Conservation (phyloP, 345 rosid species). For the Limnanthes douglasii region DNA sequence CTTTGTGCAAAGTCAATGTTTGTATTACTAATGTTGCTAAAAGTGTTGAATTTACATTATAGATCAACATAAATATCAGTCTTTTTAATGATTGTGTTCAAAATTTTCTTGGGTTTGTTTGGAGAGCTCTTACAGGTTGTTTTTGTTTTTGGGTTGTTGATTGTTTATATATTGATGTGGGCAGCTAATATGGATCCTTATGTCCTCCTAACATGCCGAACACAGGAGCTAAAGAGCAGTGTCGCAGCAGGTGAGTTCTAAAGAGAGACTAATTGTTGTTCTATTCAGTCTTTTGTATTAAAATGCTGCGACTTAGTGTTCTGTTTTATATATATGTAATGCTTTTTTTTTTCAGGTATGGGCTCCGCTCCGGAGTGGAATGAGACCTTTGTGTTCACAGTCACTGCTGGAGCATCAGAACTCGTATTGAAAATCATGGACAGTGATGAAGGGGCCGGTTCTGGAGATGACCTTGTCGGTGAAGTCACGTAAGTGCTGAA, state of each 20-base stretch:
- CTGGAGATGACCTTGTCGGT: conserved; percentile 50
- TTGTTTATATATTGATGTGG: too few species aligned
- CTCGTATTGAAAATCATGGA: conserved; percentile 47
- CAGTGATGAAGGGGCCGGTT: conserved; percentile 41
- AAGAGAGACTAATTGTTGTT: too few species aligned
- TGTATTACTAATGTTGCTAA: too few species aligned
- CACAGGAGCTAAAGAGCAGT: conserved; percentile 65
- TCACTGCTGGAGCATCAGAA: conserved; percentile 36
- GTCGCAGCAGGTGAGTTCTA: conserved; percentile 39
- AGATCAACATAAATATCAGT: too few species aligned
- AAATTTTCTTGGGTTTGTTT: too few species aligned
- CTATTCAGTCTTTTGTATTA: background rate
- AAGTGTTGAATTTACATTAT: too few species aligned
- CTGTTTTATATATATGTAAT: conserved; percentile 1
- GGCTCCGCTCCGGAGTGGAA: conserved; percentile 72
- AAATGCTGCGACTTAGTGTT: conserved; percentile 6
- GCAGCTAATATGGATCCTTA: conserved; percentile 65
- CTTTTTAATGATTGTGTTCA: too few species aligned
- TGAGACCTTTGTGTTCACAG: conserved; percentile 50
- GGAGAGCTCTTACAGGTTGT: too few species aligned
- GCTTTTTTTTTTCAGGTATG: conserved; percentile 32
- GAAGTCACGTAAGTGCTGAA: conserved; percentile 70
- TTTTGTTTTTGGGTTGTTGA: too few species aligned
- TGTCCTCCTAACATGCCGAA: conserved; percentile 41
- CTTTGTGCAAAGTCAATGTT: too few species aligned